Percentiles rank a stretch among this genome's conserved stretches.
These are phyloP conservation scores for Fusarium haematococcum DNA, from an alignment of 2,329 filamentous ascomycete species.

Conservation along the genomic window DNA sequence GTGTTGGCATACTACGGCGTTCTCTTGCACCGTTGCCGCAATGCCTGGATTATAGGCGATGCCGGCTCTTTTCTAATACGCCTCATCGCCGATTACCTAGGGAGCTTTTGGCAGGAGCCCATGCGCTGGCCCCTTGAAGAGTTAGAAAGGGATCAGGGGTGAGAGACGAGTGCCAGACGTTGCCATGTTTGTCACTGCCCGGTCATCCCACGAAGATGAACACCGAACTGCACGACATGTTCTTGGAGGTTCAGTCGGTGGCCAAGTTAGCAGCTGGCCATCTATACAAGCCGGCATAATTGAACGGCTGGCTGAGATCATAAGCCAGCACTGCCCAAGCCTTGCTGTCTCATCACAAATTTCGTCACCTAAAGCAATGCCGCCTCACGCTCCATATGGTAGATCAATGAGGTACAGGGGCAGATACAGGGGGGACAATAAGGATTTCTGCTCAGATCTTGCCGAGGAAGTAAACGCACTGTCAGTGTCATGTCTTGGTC, in stretches of 20 bases:
- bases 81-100: slow-evolving; percentile 48
- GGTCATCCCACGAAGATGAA: background rate
- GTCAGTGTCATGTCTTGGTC: background rate
- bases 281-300: background rate
- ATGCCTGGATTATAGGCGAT: slow-evolving; percentile 54
- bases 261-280: background rate
- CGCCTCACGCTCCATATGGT: background rate
- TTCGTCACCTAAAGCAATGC: background rate
- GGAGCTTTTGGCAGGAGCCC: slow-evolving; percentile 49
- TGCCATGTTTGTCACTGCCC: background rate
- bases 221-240: background rate
- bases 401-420: background rate
- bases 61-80: slow-evolving; percentile 48
- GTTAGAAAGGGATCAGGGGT: slow-evolving; percentile 44
- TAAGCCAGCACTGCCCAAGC: background rate
- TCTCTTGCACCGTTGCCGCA: slow-evolving; percentile 56
- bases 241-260: background rate
- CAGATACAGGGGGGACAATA: background rate
- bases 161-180: background rate
- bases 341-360: background rate
- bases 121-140: slow-evolving; percentile 50
- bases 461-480: background rate
- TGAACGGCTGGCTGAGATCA: background rate
- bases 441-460: background rate
- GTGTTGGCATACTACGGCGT: slow-evolving; percentile 63